These are phyloP conservation scores for Exophiala sp. DNA, from an alignment of 2,329 filamentous ascomycete species.

Conservation along the genomic window DNA sequence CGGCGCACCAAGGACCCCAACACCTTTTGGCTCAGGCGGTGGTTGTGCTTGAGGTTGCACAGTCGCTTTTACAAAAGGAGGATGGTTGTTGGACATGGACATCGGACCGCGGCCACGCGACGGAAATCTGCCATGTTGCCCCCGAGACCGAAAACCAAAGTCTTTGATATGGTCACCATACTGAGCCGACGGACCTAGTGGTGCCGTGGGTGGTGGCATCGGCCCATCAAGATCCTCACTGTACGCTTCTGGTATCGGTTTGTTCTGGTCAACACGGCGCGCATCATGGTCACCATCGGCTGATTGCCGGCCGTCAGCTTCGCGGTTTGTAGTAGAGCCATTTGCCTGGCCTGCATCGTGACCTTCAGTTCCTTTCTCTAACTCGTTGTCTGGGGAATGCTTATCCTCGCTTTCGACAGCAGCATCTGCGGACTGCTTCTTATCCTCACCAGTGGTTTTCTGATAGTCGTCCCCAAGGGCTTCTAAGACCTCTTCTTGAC, in stretches of 20 bases:
- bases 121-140: constrained; percentile 44
- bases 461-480: constrained; percentile 28
- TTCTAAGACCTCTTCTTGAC: constrained; percentile 34
- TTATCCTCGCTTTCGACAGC: constrained; percentile 4
- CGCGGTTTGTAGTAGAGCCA: constrained; percentile 1
- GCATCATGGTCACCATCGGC: constrained; percentile 3
- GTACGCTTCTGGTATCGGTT: constrained; percentile 28
- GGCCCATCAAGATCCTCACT: constrained; percentile 26
- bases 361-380: constrained; percentile 7
- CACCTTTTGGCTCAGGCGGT: constrained; percentile 40
- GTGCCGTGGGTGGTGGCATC: constrained; percentile 31
- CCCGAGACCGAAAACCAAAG: constrained; percentile 25
- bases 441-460: constrained; percentile 10
- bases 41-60: constrained; percentile 26
- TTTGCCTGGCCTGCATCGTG: constrained; percentile 3
- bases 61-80: constrained; percentile 29
- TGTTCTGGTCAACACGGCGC: constrained; percentile 20
- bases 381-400: constrained; percentile 10
- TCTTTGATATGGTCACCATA: constrained; percentile 17
- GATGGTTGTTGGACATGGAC: constrained; percentile 29
- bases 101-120: constrained; percentile 37
- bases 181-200: constrained; percentile 32
- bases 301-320: neutral
- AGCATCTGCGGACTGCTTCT: constrained; percentile 9
- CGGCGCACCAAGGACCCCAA: constrained; percentile 67